Base-by-base conservation (phyloP, 306 rosid genomes). In the Vigna mungo region DNA sequence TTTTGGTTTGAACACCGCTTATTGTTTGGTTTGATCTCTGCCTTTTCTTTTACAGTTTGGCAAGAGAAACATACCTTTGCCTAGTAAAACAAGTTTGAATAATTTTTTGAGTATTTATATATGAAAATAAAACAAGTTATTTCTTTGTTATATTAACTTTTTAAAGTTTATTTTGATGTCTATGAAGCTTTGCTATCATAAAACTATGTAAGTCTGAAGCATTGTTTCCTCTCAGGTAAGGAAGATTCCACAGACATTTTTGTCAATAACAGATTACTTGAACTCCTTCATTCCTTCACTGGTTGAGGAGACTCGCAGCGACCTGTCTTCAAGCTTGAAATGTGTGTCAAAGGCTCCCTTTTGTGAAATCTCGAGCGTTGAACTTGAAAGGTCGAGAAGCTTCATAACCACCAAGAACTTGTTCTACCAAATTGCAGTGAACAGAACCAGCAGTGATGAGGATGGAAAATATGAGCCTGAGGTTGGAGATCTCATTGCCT, bases 301-400 rank as follows among this genome's bases (percentile, higher is more conserved):
- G 54, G 72, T 87, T 18, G 89, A 87, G 83, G 96, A 91, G 72
- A 87, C 82, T 14, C 96, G 46, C 6, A 78, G 78, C 34, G 93
- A 85, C 4, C 43, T 90, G 12, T 72, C 61, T 23, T 84, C 91
- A 46, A 78, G 82, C 70, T 44, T 87, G 63, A 68, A 12, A 32
- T 25, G 63, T 9, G 65, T 88, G 44, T 62, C 81, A 5, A 46
- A 71, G 1, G 81, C 92, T 17, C 78, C 87, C 5, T n/a, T 47
- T 9, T 60, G 86, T 52, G 85, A 66, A 76, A 80, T 91, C 70
- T 7, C 9, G 15, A 54, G 71, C 2, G 16, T 87, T 15, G 43
- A 30, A 44, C n/a, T 17, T 9, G 69, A 63, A 9, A 23, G 0
- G 20, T 21, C 78, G 0, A 32, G 59, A 9, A 2, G 63, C 41